A percentile compares a stretch with the other conserved stretches of the same genome.
These are phyloP conservation scores for Cladosporium sp. DNA, from an alignment of 2,329 filamentous ascomycete species.

Conservation along the genomic window DNA sequence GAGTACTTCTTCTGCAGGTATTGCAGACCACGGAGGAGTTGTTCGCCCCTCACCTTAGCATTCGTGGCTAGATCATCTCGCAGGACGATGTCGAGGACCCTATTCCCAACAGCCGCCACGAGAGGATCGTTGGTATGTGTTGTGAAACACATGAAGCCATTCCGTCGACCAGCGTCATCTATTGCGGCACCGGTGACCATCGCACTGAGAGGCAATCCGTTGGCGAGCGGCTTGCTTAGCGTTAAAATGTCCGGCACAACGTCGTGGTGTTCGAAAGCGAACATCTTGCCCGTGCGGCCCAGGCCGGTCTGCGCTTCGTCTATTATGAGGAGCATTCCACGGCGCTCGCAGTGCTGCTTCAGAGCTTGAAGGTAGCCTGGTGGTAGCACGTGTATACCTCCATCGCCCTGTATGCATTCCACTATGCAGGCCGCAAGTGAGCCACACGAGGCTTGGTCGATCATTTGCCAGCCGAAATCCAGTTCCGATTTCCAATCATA, in stretches of 20 bases:
- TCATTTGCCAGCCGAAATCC: constrained; percentile 61
- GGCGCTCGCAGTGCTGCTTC: constrained; percentile 54
- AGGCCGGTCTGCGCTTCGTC: constrained; percentile 63
- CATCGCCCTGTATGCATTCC: constrained; percentile 61
- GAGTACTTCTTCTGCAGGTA: constrained; percentile 29
- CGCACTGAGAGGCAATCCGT: constrained; percentile 33
- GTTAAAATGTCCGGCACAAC: constrained; percentile 52
- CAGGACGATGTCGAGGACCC: constrained; percentile 35
- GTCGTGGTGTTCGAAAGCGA: constrained; percentile 58
- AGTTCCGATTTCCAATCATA: constrained; percentile 68
- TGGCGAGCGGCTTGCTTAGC: constrained; percentile 34
- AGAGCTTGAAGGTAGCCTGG: constrained; percentile 59
- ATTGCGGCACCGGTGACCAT: constrained; percentile 32
- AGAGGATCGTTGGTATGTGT: constrained; percentile 37
- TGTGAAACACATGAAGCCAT: constrained; percentile 33
- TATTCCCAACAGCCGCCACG: constrained; percentile 33
- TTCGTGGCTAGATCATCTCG: constrained; percentile 29
- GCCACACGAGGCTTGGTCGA: constrained; percentile 60
- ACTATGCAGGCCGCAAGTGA: constrained; percentile 64
- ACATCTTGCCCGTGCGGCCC: constrained; percentile 58
- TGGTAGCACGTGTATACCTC: constrained; percentile 61
- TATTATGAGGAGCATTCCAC: constrained; percentile 59
- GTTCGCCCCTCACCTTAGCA: constrained; percentile 25
- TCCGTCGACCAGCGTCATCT: constrained; percentile 25
- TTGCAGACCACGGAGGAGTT: constrained; percentile 28